Evolutionary conservation across 2,329 filamentous ascomycete species (phyloP).

Genomic region (Neofusicoccum umdonicola): DNA sequence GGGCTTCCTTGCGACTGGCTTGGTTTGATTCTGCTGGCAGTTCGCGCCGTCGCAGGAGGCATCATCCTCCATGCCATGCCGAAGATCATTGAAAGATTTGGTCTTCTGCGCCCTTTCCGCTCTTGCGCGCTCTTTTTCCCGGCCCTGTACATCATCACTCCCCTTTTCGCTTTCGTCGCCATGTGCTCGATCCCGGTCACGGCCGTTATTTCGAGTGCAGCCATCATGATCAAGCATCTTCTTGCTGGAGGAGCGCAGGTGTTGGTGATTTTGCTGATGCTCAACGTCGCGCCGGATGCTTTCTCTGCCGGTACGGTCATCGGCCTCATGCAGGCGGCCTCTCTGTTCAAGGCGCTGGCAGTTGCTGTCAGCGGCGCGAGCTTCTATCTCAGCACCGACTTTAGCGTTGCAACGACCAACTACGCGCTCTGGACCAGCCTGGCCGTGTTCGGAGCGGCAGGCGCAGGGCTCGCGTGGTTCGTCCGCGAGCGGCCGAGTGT

Average conservation of each 20-base stretch:
- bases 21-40: slow-evolving; percentile 40
- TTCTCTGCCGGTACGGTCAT: slow-evolving; percentile 48
- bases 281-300: slow-evolving; percentile 49
- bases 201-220: slow-evolving; percentile 37
- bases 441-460: slow-evolving; percentile 39
- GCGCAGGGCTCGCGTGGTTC: slow-evolving; percentile 45
- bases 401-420: slow-evolving; percentile 44
- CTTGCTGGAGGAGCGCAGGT: slow-evolving; percentile 43
- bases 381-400: slow-evolving; percentile 45
- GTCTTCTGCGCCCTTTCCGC: slow-evolving; percentile 45
- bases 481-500: slow-evolving; percentile 46
- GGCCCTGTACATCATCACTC: slow-evolving; percentile 40
- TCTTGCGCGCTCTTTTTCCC: slow-evolving; percentile 40
- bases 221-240: slow-evolving; percentile 44
- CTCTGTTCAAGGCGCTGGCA: slow-evolving; percentile 47
- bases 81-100: slow-evolving; percentile 35
- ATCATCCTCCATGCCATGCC: slow-evolving; percentile 40
- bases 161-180: slow-evolving; percentile 37
- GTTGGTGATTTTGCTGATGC: slow-evolving; percentile 45
- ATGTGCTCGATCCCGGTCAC: slow-evolving; percentile 33
- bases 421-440: slow-evolving; percentile 46
- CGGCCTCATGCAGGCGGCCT: slow-evolving; percentile 48
- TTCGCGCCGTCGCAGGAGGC: slow-evolving; percentile 42
- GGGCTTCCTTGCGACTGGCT: slow-evolving; percentile 47
- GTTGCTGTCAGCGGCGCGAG: slow-evolving; percentile 46